phyloP scores from a whole-genome alignment of 306 rosid species.

The Oemleria cerasiformis region DNA sequence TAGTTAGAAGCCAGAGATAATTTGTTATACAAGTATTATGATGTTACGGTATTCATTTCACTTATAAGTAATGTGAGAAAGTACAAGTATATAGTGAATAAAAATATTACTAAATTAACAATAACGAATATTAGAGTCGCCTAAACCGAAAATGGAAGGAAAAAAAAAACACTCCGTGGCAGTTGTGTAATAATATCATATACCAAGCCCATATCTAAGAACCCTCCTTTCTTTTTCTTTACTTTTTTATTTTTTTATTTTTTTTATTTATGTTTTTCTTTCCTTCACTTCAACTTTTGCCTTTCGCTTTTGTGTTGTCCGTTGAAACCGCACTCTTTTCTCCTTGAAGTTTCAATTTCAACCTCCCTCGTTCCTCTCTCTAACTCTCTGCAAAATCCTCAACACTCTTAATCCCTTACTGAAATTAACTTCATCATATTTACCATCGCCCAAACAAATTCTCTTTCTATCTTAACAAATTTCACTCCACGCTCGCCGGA shows the following conservation, averaged over 20 bases:
- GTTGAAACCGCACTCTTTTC: conserved; percentile 40
- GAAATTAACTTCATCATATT: conserved; percentile 6
- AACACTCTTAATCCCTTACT: neutral
- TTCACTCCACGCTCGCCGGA: conserved; percentile 20
- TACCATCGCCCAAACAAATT: conserved; percentile 10
- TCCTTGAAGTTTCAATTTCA: neutral
- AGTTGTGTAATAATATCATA: conserved; percentile 25
- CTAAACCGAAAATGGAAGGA: too few relatives aligned
- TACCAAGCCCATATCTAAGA: conserved; percentile 22
- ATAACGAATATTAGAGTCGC: too few relatives aligned
- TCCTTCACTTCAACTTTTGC: neutral
- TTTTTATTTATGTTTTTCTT: neutral
- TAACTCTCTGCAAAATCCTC: conserved; percentile 7
- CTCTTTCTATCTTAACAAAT: neutral
- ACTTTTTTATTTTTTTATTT: neutral
- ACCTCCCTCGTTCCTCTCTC: neutral
- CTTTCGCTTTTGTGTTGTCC: conserved; percentile 47
- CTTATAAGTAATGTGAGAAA: too few relatives aligned
- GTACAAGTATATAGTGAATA: too few relatives aligned
- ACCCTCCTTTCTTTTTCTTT: neutral
- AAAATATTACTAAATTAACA: too few relatives aligned
- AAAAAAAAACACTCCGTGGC: conserved; percentile 18
- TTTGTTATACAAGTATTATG: too few relatives aligned
- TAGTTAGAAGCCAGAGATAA: too few relatives aligned
- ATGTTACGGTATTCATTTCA: too few relatives aligned